A percentile compares a stretch with the other conserved stretches of the same genome.
Conservation (phyloP, 108 stramenopile species). For the Skeletonema marinoi region DNA sequence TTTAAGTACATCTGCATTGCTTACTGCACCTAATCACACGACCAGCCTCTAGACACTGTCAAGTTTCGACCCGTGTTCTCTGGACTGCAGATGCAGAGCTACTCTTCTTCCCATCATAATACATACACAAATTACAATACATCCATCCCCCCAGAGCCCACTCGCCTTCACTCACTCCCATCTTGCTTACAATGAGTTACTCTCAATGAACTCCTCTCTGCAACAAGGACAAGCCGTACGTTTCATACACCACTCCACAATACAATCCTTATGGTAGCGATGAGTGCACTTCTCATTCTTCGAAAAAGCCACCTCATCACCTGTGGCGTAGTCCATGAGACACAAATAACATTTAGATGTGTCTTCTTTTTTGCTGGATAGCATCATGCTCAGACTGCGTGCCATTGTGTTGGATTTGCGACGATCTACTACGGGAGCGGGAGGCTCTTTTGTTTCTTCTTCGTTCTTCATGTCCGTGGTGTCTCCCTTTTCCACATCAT, state of each 20-base stretch:
- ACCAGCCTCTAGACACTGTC: too few species aligned
- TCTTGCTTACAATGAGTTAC: neutral
- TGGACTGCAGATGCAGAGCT: too few species aligned
- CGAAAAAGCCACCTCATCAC: neutral
- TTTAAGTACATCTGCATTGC: too few species aligned
- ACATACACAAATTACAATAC: too few species aligned
- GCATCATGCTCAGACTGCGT: neutral
- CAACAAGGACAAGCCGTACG: constrained; percentile 1
- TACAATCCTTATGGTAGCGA: neutral
- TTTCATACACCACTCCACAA: constrained; percentile 5
- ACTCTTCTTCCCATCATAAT: too few species aligned
- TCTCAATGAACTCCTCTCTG: neutral
- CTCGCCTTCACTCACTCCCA: too few species aligned
- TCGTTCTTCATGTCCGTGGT: neutral
- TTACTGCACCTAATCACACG: too few species aligned
- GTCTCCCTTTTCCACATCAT: neutral
- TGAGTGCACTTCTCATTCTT: neutral
- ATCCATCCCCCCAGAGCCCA: too few species aligned
- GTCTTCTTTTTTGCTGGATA: neutral
- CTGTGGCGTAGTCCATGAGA: neutral
- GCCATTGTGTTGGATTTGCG: neutral
- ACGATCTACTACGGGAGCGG: neutral
- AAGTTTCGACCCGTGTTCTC: too few species aligned
- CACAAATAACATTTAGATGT: neutral
- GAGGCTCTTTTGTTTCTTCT: neutral